These are phyloP conservation scores for Schizonepeta tenuifolia DNA, from an alignment of 257 asterid species.

Conservation along the genomic window DNA sequence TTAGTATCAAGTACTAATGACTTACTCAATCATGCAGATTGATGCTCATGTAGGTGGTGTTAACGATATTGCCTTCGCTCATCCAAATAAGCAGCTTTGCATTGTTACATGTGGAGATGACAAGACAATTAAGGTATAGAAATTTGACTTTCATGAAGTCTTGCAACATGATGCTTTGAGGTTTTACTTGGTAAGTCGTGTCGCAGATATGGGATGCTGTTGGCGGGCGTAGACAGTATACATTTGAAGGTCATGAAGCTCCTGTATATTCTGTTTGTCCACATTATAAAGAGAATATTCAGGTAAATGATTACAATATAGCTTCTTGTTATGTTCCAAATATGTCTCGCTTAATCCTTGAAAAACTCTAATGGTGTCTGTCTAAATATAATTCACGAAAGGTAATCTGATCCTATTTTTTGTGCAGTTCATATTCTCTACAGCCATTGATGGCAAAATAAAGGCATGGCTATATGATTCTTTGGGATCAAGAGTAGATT, in stretches of 20 bases:
- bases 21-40: slow-evolving; percentile 54
- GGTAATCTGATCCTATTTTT: slow-evolving; percentile 27
- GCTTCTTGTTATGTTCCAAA: slow-evolving; percentile 13
- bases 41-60: slow-evolving; percentile 97
- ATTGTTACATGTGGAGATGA: slow-evolving; percentile 97
- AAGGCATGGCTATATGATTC: slow-evolving; percentile 98
- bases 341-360: slow-evolving; percentile 19
- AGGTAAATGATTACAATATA: slow-evolving; percentile 36
- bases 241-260: slow-evolving; percentile 96
- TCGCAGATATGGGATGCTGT: slow-evolving; percentile 95
- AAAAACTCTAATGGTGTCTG: slow-evolving; percentile 7
- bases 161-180: slow-evolving; percentile 17
- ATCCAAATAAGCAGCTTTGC: slow-evolving; percentile 93
- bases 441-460: slow-evolving; percentile 95
- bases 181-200: slow-evolving; percentile 34
- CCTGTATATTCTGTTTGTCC: slow-evolving; percentile 99
- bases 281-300: slow-evolving; percentile 63
- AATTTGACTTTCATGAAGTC: slow-evolving; percentile 25
- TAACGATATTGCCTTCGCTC: slow-evolving; percentile 93
- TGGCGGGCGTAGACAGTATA: slow-evolving; percentile 66
- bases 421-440: slow-evolving; percentile 95
- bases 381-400: slow-evolving; percentile 19
- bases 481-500: slow-evolving; percentile 95
- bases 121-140: slow-evolving; percentile 82
- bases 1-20: slow-evolving; percentile 30